A percentile compares a stretch with the other conserved stretches of the same genome.
phyloP scores from a whole-genome alignment of 345 rosid genomes.

The Punica granatum region DNA sequence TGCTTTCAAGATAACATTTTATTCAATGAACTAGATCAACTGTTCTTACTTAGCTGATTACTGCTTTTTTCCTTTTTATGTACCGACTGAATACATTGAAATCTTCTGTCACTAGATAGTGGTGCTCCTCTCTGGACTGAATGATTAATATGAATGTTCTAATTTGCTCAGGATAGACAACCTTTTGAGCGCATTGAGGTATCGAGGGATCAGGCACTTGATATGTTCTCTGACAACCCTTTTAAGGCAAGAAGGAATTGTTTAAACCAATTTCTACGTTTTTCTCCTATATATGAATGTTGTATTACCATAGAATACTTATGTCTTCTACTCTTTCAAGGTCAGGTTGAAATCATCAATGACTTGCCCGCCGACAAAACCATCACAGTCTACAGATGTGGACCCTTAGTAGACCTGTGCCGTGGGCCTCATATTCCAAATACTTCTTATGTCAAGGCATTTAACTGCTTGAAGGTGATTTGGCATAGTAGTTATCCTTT shows the following conservation, averaged over 20 bases:
- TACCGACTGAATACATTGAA: background rate
- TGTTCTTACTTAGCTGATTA: too few relatives aligned
- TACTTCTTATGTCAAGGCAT: conserved; percentile 91
- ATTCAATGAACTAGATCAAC: too few relatives aligned
- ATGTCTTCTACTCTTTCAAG: conserved; percentile 10
- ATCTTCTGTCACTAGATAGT: background rate
- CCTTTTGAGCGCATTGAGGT: conserved; percentile 98
- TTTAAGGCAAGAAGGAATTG: conserved; percentile 55
- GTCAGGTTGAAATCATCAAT: conserved; percentile 84
- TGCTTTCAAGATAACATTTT: background rate
- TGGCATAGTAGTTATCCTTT: background rate
- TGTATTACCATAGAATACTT: background rate
- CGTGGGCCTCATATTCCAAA: conserved; percentile 99
- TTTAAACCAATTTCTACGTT: background rate
- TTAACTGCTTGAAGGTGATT: conserved; percentile 82
- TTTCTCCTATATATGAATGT: background rate
- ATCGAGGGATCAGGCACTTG: conserved; percentile 77
- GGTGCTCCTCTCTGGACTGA: background rate
- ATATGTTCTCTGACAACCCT: conserved; percentile 78
- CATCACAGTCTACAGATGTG: conserved; percentile 94
- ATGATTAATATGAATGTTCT: background rate
- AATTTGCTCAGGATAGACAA: conserved; percentile 56
- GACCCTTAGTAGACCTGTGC: conserved; percentile 91
- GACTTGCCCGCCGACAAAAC: conserved; percentile 85
- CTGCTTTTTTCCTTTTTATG: background rate